Conservation (phyloP, 805 yeast species). For the Saccharomycopsis javanensis region DNA sequence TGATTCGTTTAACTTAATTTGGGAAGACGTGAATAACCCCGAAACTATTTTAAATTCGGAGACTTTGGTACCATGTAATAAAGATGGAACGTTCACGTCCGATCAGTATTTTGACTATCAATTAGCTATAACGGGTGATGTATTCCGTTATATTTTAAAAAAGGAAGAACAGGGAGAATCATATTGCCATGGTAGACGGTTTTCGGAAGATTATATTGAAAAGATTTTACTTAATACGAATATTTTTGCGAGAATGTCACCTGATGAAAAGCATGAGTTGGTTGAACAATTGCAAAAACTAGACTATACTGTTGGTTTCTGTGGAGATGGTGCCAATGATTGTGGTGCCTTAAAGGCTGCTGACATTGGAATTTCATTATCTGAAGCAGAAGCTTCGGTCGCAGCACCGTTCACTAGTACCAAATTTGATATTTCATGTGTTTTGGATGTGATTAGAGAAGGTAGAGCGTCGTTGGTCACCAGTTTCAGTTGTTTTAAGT, state of each 20-base stretch:
- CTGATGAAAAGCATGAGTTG: constrained; percentile 95
- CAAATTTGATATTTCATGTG: constrained; percentile 85
- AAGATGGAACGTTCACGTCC: constrained; percentile 10
- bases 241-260: constrained; percentile 95
- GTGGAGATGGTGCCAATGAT: constrained; percentile 99
- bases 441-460: constrained; percentile 80
- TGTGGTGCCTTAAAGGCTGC: constrained; percentile 98
- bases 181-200: constrained; percentile 12
- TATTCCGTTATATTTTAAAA: constrained; percentile 66
- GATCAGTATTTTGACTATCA: constrained; percentile 36
- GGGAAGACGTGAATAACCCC: constrained; percentile 63
- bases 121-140: constrained; percentile 87
- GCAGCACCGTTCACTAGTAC: constrained; percentile 98
- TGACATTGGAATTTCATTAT: constrained; percentile 89
- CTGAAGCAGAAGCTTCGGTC: constrained; percentile 97
- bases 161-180: constrained; percentile 35
- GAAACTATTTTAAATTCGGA: constrained; percentile 48
- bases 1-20: constrained; percentile 35
- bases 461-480: constrained; percentile 95
- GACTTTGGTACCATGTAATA: constrained; percentile 43
- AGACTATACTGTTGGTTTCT: constrained; percentile 91
- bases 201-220: constrained; percentile 35
- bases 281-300: constrained; percentile 76
- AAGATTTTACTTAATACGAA: constrained; percentile 60
- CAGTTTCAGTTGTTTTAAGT: constrained; percentile 93